phyloP scores from a whole-genome alignment of 768 basidiomycete genomes.

The Dentipellis sp. region DNA sequence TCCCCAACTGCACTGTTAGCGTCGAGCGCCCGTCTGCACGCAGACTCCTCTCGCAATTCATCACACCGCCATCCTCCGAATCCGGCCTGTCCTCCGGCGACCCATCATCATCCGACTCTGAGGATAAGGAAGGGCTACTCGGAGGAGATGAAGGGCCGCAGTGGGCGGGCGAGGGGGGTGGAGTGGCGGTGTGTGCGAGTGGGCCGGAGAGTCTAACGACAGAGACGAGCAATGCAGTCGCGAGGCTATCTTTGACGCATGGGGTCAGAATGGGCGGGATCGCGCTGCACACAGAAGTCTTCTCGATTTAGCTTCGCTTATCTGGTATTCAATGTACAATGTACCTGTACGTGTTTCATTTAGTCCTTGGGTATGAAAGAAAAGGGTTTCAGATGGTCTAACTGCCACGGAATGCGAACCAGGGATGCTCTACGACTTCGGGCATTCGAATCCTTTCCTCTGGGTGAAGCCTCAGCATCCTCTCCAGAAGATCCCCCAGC shows the following conservation, averaged over 20 bases:
- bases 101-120: background rate
- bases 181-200: slow-evolving; percentile 71
- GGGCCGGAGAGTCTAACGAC: slow-evolving; percentile 66
- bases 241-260: slow-evolving; percentile 37
- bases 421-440: background rate
- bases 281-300: slow-evolving; percentile 71
- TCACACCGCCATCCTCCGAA: slow-evolving; percentile 21
- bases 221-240: slow-evolving; percentile 75
- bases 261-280: slow-evolving; percentile 48
- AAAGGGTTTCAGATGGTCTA: background rate
- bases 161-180: slow-evolving; percentile 35
- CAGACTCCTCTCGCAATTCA: slow-evolving; percentile 35
- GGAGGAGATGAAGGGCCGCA: slow-evolving; percentile 15
- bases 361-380: too few species aligned
- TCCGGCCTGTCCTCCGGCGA: background rate
- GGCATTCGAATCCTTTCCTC: background rate
- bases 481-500: background rate
- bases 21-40: slow-evolving; percentile 39
- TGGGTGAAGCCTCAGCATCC: background rate
- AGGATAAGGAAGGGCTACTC: background rate
- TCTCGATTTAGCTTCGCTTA: slow-evolving; percentile 16
- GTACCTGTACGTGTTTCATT: too few species aligned
- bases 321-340: too few species aligned
- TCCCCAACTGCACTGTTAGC: slow-evolving; percentile 55
- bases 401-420: background rate